A percentile compares a stretch with the other conserved stretches of the same genome.
phyloP scores from a whole-genome alignment of 805 yeast genomes.

The Ogataea ganodermae region DNA sequence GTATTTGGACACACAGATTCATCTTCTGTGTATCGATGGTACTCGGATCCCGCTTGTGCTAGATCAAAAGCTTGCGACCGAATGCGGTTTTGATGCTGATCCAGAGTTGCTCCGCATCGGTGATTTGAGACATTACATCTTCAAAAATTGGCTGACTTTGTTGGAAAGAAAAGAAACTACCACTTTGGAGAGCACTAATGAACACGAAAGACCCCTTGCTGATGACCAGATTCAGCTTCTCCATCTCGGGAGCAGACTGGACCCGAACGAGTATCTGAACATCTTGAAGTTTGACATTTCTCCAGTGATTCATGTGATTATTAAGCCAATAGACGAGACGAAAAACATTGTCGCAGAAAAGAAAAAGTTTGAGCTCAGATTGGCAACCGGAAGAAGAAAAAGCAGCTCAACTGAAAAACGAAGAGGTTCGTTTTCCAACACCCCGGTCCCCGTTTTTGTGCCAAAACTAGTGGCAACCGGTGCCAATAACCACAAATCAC shows the following conservation, averaged over 20 bases:
- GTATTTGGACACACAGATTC: slow-evolving; percentile 14
- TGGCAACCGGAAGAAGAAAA: slow-evolving; percentile 16
- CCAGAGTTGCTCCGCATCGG: slow-evolving; percentile 27
- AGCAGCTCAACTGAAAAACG: slow-evolving; percentile 15
- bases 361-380: slow-evolving; percentile 24
- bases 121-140: slow-evolving; percentile 31
- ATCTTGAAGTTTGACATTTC: slow-evolving; percentile 28
- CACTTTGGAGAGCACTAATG: slow-evolving; percentile 15
- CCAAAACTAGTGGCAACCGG: not conserved
- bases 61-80: slow-evolving; percentile 13
- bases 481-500: not conserved
- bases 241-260: slow-evolving; percentile 33
- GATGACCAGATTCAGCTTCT: slow-evolving; percentile 35
- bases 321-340: slow-evolving; percentile 31
- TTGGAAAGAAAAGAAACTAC: slow-evolving; percentile 2
- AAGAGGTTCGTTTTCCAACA: slow-evolving; percentile 28
- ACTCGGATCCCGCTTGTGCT: slow-evolving; percentile 22
- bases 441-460: slow-evolving; percentile 30
- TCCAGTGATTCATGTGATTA: slow-evolving; percentile 31
- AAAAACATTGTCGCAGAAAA: slow-evolving; percentile 15
- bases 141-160: slow-evolving; percentile 27
- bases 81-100: slow-evolving; percentile 13
- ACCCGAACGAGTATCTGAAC: slow-evolving; percentile 27
- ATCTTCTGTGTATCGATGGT: slow-evolving; percentile 28
- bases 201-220: slow-evolving; percentile 15